Evolutionary conservation across 2,329 filamentous ascomycete species (phyloP), one percentile per base, ranked within the genome.

Genomic region (Botryotinia convoluta): DNA sequence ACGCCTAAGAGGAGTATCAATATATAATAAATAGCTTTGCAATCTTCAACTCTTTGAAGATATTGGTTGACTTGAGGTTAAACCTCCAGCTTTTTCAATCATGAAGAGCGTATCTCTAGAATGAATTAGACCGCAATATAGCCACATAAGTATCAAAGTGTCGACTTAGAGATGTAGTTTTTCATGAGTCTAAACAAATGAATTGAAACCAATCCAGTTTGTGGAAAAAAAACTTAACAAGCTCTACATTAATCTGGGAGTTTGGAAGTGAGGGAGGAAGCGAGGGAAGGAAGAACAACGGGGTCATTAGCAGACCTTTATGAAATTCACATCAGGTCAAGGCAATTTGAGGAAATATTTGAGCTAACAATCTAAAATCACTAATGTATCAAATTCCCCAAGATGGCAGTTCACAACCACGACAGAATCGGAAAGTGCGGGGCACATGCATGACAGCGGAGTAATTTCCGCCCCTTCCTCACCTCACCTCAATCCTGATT

Each of bases 141-240:
- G 20, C 20, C 20, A 48, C 8, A 22, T 6, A 6, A 2, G 20
- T 22, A 48, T 48, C 44, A 45, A 22, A 45, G 20, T 22, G 9
- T 20, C 0, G 9, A 9, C 5, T 2, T 20, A 9, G 44, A 45
- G 18, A 20, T 20, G 0, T 45, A 45, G 44, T 45, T 45, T 45
- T 45, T 18, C 20, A 48, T 4, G 3, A 10, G 44, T 22, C 44
- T 48, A 48, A 8, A 48, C 7, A 1, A 22, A 48, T 48, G 7
- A 0, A 45, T 45, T 9, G 0, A 0, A 0, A 20, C 0, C 7
- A 45, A 9, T 20, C 0, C 7, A 45, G 18, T 45, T 45, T 45
- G 7, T 45, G 44, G 18, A 20, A 20, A 18, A 18, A 45, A 22
- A 18, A 45, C 7, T 20, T 9, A 45, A 45, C 18, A 45, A 45